Evolutionary conservation across 2,329 filamentous ascomycete genomes (phyloP), one percentile per base, ranked within the genome.

Genomic region (Emmonsiellopsis sp.): DNA sequence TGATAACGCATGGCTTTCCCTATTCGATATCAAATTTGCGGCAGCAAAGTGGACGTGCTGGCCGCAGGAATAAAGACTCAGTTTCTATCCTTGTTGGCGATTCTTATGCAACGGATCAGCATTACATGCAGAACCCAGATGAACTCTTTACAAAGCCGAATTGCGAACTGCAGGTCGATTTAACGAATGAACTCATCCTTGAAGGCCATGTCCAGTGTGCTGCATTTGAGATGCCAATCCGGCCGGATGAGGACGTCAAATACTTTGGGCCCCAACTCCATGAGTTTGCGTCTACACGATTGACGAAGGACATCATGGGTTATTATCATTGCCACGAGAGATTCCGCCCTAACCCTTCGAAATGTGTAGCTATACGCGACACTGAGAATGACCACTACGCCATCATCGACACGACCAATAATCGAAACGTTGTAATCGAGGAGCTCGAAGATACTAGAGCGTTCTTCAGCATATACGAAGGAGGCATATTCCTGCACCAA

Each of bases 191-290:
- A 75, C 81, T 97, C 3, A 86, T 96, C 5, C 77, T 93, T 0
- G 93, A 97, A 74, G 92, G 91, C 0, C 93, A 98, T 64, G 78
- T 98, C 6, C 93, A 98, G 69, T 98, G 93, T 64, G 93, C 93
- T 0, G 93, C 93, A 1, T 87, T 88, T 63, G 93, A 98, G 66
- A 91, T 96, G 85, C 92, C 93, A 0, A 88, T 98, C 55, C 80
- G 81, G n/a, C 81, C 89, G 0, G 79, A 79, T 26, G 81, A 87
- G 58, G 93, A 98, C 66, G 73, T 74, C 2, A 66, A 75, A 16
- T 98, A 94, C 67, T 95, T 98, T 65, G 88, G 89, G 2, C 74
- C 81, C 9, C 83, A 87, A 53, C 76, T 97, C 2, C 70, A 76
- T 0, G 79, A 83, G 43, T 81, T 96, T 20, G 89, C 88, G 49